Evolutionary conservation across 306 rosid genomes (phyloP), one percentile per base, ranked within the genome.

Genomic region (Castanea crenata): DNA sequence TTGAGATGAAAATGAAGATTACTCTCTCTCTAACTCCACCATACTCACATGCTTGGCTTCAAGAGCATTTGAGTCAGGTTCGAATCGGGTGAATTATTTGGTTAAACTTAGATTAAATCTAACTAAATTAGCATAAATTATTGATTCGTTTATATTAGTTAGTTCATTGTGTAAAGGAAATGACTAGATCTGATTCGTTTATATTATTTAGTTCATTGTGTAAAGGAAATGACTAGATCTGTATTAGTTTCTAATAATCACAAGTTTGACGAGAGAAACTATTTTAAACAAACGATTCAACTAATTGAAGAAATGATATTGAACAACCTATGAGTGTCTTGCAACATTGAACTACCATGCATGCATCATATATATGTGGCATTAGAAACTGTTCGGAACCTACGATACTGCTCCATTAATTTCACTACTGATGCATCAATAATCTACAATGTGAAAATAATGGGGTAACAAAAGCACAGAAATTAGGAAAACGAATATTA

Each of bases 21-120:
- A 77, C 56, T 62, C 78, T 82, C 80, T 80, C 65, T 85, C 71
- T 78, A 74, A 73, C 81, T 52, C 80, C 73, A 20, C 83, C 87
- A 80, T 74, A 58, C 74, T 85, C 78, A 82, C 86, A 82, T 82
- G 86, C 76, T 77, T 77, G 87, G 83, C 84, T 86, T 62, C 81
- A 32, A 61, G 76, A 62, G 81, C 82, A 74, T 71, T 82, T 78
- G 49, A 71, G 76, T 79, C 93, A 85, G 97, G 94, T 94, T 84
- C 65, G 68, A 92, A 81, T 86, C 69, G 44, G 97, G 97, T 91
- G 89, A 86, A 57, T 68, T 85, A 79, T 86, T 88, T 64, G 90
- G 97, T 94, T 92, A 72, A 85, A 80, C 76, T 71, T 81, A 87
- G 88, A 88, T 86, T 86, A 75, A 84, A 85, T 79, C 79, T 46